A percentile compares a stretch with the other conserved stretches of the same genome.
Conservation (phyloP, 352 stramenopile genomes). For the Phytopythium aichiense region DNA sequence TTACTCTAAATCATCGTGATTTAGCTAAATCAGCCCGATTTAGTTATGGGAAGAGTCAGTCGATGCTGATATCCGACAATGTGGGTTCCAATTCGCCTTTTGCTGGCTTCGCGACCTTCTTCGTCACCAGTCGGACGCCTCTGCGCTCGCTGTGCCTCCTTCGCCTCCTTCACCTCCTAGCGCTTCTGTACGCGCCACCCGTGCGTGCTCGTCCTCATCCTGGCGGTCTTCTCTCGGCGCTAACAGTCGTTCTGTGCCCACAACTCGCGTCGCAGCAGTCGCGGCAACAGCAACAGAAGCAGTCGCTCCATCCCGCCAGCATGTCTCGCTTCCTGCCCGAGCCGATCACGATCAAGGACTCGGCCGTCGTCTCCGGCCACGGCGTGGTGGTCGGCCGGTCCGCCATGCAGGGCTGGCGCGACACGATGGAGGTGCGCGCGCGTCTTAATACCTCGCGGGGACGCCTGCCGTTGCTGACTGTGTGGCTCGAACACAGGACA, state of each 20-base stretch:
- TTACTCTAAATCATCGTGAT: no score
- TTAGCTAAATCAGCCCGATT: no score
- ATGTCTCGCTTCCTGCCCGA: slow-evolving; percentile 87
- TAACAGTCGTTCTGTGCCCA: not conserved
- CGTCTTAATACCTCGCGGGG: no score
- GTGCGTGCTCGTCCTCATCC: not conserved
- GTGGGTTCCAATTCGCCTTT: no score
- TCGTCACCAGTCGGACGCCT: no score
- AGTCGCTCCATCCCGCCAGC: not conserved
- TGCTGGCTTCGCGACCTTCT: no score
- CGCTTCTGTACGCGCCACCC: not conserved
- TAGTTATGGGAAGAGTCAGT: no score
- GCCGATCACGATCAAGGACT: slow-evolving; percentile 74
- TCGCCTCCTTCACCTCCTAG: not conserved
- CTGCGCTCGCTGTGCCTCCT: no score
- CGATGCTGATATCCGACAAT: no score
- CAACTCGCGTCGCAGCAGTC: not conserved
- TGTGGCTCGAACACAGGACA: slow-evolving; percentile 30
- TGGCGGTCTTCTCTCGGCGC: no score
- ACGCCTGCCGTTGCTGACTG: not conserved
- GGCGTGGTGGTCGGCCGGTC: slow-evolving; percentile 63
- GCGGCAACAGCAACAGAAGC: slow-evolving; percentile 1
- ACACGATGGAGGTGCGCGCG: slow-evolving; percentile 71
- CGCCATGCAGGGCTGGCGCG: slow-evolving; percentile 83
- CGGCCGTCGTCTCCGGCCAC: slow-evolving; percentile 30